A percentile compares a stretch with the other conserved stretches of the same genome.
These are phyloP conservation scores for Fonsecaea monophora DNA, from an alignment of 2,329 filamentous ascomycete species.

Conservation along the genomic window DNA sequence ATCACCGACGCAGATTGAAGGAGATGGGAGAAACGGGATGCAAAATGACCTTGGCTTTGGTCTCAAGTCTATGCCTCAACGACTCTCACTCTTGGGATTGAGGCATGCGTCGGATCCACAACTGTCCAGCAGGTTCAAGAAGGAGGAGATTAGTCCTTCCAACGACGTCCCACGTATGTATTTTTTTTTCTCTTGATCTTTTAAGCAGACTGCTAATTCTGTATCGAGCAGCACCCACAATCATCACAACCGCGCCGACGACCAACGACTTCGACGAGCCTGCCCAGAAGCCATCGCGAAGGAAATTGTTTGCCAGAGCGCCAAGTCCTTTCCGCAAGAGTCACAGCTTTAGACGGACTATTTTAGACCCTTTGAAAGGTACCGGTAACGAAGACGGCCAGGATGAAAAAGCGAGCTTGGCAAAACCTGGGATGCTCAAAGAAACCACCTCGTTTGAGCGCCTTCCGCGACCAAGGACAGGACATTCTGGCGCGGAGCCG, in stretches of 20 bases:
- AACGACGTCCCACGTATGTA: conserved; percentile 54
- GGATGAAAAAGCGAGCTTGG: conserved; percentile 8
- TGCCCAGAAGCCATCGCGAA: conserved; percentile 43
- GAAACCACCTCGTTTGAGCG: conserved; percentile 32
- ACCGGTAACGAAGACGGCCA: conserved; percentile 15
- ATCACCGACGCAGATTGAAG: conserved; percentile 6
- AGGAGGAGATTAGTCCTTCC: conserved; percentile 51
- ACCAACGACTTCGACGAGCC: conserved; percentile 62
- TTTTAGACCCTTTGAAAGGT: conserved; percentile 39
- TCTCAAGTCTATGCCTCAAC: conserved; percentile 51
- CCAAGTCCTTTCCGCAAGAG: conserved; percentile 36
- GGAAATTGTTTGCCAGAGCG: conserved; percentile 32
- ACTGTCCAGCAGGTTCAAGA: conserved; percentile 76
- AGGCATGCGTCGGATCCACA: conserved; percentile 94
- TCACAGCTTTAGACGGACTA: conserved; percentile 30
- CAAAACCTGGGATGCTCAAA: conserved; percentile 11
- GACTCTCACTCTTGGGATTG: conserved; percentile 76
- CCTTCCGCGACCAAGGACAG: conserved; percentile 22
- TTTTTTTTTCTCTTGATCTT: neutral
- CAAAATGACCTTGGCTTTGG: conserved; percentile 39
- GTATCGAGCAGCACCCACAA: conserved; percentile 61
- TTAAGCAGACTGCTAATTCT: conserved; percentile 1
- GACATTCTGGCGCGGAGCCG: conserved; percentile 57
- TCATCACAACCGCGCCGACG: conserved; percentile 92
- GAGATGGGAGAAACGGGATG: conserved; percentile 5